These are phyloP conservation scores for Yamadazyma buinensis DNA, from an alignment of 1,139 yeast genomes.

Conservation along the genomic window DNA sequence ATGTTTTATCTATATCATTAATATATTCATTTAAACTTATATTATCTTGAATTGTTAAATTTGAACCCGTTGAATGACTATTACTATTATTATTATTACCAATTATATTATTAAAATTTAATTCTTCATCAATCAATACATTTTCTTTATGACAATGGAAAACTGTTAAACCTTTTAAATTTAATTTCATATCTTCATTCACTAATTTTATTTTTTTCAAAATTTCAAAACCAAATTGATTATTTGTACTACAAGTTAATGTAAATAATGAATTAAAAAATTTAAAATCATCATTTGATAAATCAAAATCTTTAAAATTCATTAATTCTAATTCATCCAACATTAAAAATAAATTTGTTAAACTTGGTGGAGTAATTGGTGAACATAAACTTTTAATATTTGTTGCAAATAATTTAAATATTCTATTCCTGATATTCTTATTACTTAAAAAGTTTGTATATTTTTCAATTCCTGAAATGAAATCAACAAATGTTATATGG, in stretches of 20 bases:
- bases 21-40: constrained; percentile 11
- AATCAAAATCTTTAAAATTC: constrained; percentile 18
- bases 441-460: constrained; percentile 24
- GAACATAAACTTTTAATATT: constrained; percentile 19
- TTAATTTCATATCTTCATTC: constrained; percentile 21
- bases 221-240: constrained; percentile 30
- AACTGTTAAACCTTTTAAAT: constrained; percentile 28
- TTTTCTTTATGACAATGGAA: constrained; percentile 33
- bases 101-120: constrained; percentile 1
- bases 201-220: constrained; percentile 21
- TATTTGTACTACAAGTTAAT: constrained; percentile 31
- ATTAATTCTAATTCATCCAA: constrained; percentile 27
- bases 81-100: no score
- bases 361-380: constrained; percentile 26
- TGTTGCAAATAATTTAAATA: constrained; percentile 33
- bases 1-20: constrained; percentile 17
- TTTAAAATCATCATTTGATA: constrained; percentile 18
- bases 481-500: constrained; percentile 34
- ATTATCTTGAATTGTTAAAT: background rate
- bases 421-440: constrained; percentile 24
- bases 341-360: constrained; percentile 33
- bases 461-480: constrained; percentile 22
- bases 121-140: constrained; percentile 5
- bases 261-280: constrained; percentile 25
- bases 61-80: background rate